phyloP scores from a whole-genome alignment of 192 early-diverging fungal genomes.

The Funneliformis geosporum region DNA sequence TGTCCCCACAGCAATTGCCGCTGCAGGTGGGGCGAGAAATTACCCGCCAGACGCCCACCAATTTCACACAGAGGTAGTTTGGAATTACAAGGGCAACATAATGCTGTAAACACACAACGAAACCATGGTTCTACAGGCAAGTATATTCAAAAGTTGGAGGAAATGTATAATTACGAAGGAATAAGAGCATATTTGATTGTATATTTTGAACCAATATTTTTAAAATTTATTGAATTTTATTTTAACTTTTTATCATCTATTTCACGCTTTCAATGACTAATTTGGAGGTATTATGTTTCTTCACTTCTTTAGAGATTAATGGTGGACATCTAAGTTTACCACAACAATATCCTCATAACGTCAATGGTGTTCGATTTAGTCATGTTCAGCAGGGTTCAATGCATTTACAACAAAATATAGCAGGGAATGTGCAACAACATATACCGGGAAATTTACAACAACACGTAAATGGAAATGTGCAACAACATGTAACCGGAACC shows the following conservation, averaged over 20 bases:
- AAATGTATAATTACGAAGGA: too few relatives aligned
- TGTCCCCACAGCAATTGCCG: conserved; percentile 23
- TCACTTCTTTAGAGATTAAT: background rate
- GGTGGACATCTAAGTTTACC: background rate
- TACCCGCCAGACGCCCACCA: conserved; percentile 18
- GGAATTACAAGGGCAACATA: conserved; percentile 1
- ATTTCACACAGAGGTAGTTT: background rate
- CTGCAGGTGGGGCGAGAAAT: conserved; percentile 29
- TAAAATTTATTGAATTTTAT: too few relatives aligned
- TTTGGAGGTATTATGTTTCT: background rate
- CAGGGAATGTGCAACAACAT: background rate
- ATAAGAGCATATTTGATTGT: too few relatives aligned
- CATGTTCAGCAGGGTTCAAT: background rate
- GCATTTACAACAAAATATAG: background rate
- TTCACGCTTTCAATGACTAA: too few relatives aligned
- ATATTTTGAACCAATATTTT: too few relatives aligned
- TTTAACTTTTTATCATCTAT: too few relatives aligned
- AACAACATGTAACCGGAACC: background rate
- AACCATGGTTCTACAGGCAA: background rate
- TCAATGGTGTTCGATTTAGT: background rate
- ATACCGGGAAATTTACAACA: too few relatives aligned
- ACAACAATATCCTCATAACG: background rate
- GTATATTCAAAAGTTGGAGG: background rate
- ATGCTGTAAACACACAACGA: background rate
- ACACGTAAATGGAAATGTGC: background rate